Evolutionary conservation across 805 yeast genomes (phyloP), one percentile per base, ranked within the genome.

Genomic region (Saccharomyces mikatae): DNA sequence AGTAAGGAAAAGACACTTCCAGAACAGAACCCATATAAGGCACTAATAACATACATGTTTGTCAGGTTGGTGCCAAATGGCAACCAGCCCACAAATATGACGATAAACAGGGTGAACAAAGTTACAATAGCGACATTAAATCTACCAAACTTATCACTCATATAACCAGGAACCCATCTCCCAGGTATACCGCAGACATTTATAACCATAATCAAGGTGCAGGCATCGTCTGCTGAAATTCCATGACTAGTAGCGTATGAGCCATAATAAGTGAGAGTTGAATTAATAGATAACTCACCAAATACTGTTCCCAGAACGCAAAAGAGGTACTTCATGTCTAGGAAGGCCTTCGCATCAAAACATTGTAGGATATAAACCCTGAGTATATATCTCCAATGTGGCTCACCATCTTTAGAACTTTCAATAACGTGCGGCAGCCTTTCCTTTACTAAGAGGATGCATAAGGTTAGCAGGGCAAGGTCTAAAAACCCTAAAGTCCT

Each of bases 1-100:
- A 80, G 72, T 52, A 81, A 64, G 3, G 84, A 75, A 58, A 81
- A 74, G 0, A 80, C 76, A 2, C 84, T 76, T 6, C 83, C 80
- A 9, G 83, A 76, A 55, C 75, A 71, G 51, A 81, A 74, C 4
- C 86, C 87, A 67, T 76, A 80, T 6, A 76, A 58, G 1, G 70
- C 74, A 13, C 80, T 69, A 58, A 80, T 80, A 2, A 71, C 76
- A 56, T 69, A 76, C 60, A 68, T 67, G n/a, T 64, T 74, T 22
- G 54, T 71, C n/a, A 58, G 58, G 46, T 52, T 50, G 48, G 52
- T 73, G 32, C 71, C 78, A 54, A 63, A 72, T 48, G 71, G 76
- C n/a, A 66, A 63, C 72, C 78, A 72, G 4, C 71, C 68, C 3
- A 72, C 67, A 41, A 72, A 63, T 32, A 73, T 68, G 24, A 71